phyloP scores from a whole-genome alignment of 345 rosid species.

The Citrus hindsii region DNA sequence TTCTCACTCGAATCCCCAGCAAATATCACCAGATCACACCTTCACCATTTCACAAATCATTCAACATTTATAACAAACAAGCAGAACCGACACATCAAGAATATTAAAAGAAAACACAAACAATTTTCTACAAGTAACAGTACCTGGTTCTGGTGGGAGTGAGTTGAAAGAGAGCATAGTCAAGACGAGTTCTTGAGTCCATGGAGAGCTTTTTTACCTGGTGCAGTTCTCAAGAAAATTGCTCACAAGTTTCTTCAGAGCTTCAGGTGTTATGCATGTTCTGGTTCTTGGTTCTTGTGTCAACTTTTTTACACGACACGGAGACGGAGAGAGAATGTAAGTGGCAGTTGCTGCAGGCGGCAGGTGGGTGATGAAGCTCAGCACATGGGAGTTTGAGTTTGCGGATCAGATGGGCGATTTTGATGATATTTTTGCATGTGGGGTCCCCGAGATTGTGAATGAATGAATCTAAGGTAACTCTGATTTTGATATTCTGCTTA shows the following conservation, averaged over 20 bases:
- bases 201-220: conserved; percentile 24
- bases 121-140: not conserved
- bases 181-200: conserved; percentile 84
- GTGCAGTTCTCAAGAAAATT: conserved; percentile 3
- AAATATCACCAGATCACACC: conserved; percentile 89
- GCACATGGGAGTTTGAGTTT: conserved; percentile 7
- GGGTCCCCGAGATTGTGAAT: not conserved
- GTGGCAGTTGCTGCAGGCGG: not conserved
- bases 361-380: conserved; percentile 8
- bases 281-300: not conserved
- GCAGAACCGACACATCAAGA: not conserved
- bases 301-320: not conserved
- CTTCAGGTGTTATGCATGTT: not conserved
- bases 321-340: not conserved
- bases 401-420: not conserved
- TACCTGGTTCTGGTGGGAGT: conserved; percentile 99
- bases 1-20: conserved; percentile 75
- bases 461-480: conserved; percentile 14
- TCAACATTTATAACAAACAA: not conserved
- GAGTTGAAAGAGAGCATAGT: conserved; percentile 87
- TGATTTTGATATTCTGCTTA: conserved; percentile 4
- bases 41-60: conserved; percentile 20
- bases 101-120: not conserved
- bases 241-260: not conserved
- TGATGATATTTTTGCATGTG: not conserved